phyloP scores from a whole-genome alignment of 805 yeast species.

The Grigorovia transvaalensis region DNA sequence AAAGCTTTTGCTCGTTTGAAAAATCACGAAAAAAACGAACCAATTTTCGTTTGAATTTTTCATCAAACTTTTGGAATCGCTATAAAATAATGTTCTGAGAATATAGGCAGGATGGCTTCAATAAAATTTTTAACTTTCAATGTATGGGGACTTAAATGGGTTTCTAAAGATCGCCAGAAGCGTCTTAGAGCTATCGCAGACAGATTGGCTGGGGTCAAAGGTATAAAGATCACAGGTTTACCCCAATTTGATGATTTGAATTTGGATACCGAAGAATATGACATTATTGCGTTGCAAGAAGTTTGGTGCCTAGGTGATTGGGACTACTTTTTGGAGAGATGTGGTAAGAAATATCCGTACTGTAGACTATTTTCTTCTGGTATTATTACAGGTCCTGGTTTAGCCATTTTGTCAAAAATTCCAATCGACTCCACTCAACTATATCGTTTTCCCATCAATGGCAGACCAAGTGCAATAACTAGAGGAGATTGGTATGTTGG shows the following conservation, averaged over 20 bases:
- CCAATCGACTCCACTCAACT: conserved; percentile 75
- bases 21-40: too few relatives aligned
- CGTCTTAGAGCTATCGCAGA: conserved; percentile 78
- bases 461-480: conserved; percentile 85
- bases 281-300: conserved; percentile 89
- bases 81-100: too few relatives aligned
- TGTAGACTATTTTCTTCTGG: conserved; percentile 70
- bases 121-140: conserved; percentile 57
- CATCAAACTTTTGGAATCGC: too few relatives aligned
- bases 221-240: not conserved
- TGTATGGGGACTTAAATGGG: conserved; percentile 83
- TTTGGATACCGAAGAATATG: conserved; percentile 36
- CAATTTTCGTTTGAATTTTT: too few relatives aligned
- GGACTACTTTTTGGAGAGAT: conserved; percentile 44
- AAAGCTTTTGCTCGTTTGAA: too few relatives aligned
- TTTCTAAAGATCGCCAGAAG: conserved; percentile 59
- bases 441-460: conserved; percentile 83
- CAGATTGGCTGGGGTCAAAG: conserved; percentile 34
- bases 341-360: conserved; percentile 46
- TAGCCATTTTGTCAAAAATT: conserved; percentile 70
- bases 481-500: conserved; percentile 98
- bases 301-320: conserved; percentile 85
- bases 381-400: conserved; percentile 85
- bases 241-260: not conserved
- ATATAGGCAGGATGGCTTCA: conserved; percentile 6